Evolutionary conservation across 1,284 basidiomycete species (phyloP).

Genomic region (Trametes versicolor): DNA sequence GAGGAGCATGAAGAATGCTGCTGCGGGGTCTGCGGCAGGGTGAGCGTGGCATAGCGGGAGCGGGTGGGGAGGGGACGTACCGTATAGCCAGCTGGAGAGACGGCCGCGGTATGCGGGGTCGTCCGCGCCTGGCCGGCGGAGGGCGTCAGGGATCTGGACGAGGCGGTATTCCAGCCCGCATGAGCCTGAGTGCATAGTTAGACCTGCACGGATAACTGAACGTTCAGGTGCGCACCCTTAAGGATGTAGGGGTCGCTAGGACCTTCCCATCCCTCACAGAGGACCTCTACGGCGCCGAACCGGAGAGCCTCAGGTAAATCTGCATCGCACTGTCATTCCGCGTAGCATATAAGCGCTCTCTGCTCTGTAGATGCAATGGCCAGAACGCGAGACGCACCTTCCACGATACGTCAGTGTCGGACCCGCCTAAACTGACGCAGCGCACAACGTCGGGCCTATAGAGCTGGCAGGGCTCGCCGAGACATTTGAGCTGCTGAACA

Average conservation of each 20-base stretch:
- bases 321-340: constrained; percentile 77
- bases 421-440: constrained; percentile 82
- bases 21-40: constrained; percentile 28
- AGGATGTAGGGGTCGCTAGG: constrained; percentile 86
- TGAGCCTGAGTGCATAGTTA: constrained; percentile 61
- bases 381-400: constrained; percentile 58
- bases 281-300: constrained; percentile 85
- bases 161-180: constrained; percentile 86
- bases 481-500: constrained; percentile 82
- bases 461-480: constrained; percentile 79
- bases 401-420: constrained; percentile 85
- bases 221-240: constrained; percentile 66
- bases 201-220: background rate
- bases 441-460: constrained; percentile 90
- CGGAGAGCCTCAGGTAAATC: constrained; percentile 85
- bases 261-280: constrained; percentile 88
- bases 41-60: background rate
- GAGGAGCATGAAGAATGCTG: constrained; percentile 61
- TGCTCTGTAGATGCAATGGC: no score
- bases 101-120: constrained; percentile 33
- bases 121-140: constrained; percentile 47
- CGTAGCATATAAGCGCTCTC: background rate
- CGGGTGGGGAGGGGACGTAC: constrained; percentile 22
- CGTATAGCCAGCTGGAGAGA: constrained; percentile 35
- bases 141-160: constrained; percentile 65